Evolutionary conservation across 805 yeast species (phyloP), one percentile per base, ranked within the genome.

Genomic region (Sugiyamaella chiloensis): DNA sequence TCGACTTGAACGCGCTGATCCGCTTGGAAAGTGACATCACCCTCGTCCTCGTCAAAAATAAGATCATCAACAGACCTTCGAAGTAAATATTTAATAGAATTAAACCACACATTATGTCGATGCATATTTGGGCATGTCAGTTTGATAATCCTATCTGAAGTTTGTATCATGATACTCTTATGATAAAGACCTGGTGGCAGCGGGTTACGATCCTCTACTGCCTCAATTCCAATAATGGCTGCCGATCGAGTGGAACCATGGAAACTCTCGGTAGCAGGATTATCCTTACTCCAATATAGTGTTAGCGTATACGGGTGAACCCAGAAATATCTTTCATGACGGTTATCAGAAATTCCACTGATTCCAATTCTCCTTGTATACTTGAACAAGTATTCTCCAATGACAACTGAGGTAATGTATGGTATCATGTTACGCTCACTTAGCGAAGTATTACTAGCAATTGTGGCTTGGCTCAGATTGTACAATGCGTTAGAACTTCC

Each of bases 291-390:
- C 99, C 99, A 91, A 65, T 87, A 89, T 40, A 91, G 71, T 0
- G 96, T 87, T 71, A 88, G 69, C 6, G 93, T 84, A 65, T 90
- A 90, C 2, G 99, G 98, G 66, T 91, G 96, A 39, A 93, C 79
- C 98, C 98, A 93, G 75, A 91, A 91, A 69, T 80, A 91, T 55
- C 97, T 76, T 61, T 85, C 93, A 61, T 91, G 99, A 51, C 96
- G 78, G 35, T 78, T 77, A 43, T 88, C 93, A 0, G 91, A 78
- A 17, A 87, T 74, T 1, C 84, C 75, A 36, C 60, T 60, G 5
- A 74, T 66, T 31, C 87, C 83, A 12, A 89, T 84, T 52, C 81
- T 80, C 50, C 93, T 80, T 63, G 83, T 87, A 63, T 90, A 90
- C 66, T 91, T 91, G 76, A 75, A 83, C 49, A 90, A 70, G 55